Base-by-base conservation (phyloP, 2,329 filamentous ascomycete genomes). In the Xylaria sp. region DNA sequence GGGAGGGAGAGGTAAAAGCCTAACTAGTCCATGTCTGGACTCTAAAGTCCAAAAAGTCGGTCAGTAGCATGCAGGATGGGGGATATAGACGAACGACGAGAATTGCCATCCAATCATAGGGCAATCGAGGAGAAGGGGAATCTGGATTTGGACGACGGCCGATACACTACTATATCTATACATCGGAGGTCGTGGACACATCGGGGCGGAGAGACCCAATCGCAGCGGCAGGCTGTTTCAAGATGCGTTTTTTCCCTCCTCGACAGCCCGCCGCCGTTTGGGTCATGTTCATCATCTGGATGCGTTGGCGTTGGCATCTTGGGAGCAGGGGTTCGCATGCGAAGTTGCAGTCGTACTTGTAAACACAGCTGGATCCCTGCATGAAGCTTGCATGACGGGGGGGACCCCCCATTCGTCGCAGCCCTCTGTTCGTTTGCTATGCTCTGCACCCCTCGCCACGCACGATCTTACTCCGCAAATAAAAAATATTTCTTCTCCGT, bases 241-340 rank as follows among this genome's bases (percentile, higher is more conserved):
- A 51, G 31, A 67, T 65, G 40, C 26, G 6, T 26, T 60, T 38
- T 46, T 61, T 48, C 48, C 40, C 48, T 38, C 54, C 17, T 40
- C 11, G 36, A n/a, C 15, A 59, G 36, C 46, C 38, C 40, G 36
- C 63, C 51, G 23, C 42, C 57, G 26, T 36, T 64, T 33, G 33
- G 60, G 54, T 40, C 57, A 63, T 59, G 65, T 54, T 53, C 42
- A 49, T 57, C 44, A 38, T 63, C 49, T 58, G 20, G 36, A 56
- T 66, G 62, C 42, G 59, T 48, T 63, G 68, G 65, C 59, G 66
- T 63, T 68, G 63, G 66, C 58, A 63, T 68, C 23, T 48, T 57
- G 56, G 15, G 59, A 61, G 60, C 68, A 71, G 66, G 68, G 66
- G 66, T 68, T 68, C 51, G 68, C 68, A 66, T 68, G 66, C 66